Conservation (phyloP, 2,329 filamentous ascomycete genomes). For the Microascus cirrosus region DNA sequence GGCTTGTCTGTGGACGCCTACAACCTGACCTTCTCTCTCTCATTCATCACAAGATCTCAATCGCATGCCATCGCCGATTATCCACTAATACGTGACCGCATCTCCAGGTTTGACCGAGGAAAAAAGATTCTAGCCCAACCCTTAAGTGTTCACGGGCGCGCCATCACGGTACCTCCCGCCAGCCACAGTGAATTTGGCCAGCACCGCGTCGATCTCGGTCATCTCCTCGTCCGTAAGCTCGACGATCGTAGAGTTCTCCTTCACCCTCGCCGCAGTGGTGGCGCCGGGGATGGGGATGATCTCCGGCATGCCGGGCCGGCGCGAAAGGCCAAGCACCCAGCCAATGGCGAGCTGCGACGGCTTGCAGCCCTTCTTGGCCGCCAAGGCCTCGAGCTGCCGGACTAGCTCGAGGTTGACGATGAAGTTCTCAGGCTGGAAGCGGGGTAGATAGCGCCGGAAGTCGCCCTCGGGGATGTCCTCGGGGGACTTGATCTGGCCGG, state of each 20-base stretch:
- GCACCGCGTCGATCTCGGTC: slow-evolving; percentile 34
- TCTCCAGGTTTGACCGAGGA: not conserved
- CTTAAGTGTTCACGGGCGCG: slow-evolving; percentile 23
- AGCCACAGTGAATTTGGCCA: slow-evolving; percentile 32
- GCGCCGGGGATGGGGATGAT: slow-evolving; percentile 60
- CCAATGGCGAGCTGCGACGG: slow-evolving; percentile 54
- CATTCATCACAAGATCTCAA: not conserved
- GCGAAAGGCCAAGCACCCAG: slow-evolving; percentile 44
- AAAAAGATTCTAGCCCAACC: too few relatives aligned
- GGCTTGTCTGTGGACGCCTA: slow-evolving; percentile 1
- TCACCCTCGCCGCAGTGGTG: slow-evolving; percentile 39
- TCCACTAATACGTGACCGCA: not conserved
- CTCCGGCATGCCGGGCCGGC: slow-evolving; percentile 37
- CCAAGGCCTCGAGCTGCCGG: slow-evolving; percentile 42
- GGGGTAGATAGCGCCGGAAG: slow-evolving; percentile 32
- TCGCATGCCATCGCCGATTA: not conserved
- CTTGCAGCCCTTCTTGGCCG: slow-evolving; percentile 47
- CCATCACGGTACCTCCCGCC: slow-evolving; percentile 36
- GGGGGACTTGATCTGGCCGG: slow-evolving; percentile 37
- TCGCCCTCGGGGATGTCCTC: slow-evolving; percentile 46
- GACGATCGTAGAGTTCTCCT: slow-evolving; percentile 47
- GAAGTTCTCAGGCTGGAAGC: slow-evolving; percentile 54
- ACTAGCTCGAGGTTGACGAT: slow-evolving; percentile 53
- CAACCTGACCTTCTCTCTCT: slow-evolving; percentile 1
- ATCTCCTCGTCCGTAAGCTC: slow-evolving; percentile 38